Evolutionary conservation across 2,329 filamentous ascomycete genomes (phyloP), one percentile per base, ranked within the genome.

Genomic region (Botrytis fabae): DNA sequence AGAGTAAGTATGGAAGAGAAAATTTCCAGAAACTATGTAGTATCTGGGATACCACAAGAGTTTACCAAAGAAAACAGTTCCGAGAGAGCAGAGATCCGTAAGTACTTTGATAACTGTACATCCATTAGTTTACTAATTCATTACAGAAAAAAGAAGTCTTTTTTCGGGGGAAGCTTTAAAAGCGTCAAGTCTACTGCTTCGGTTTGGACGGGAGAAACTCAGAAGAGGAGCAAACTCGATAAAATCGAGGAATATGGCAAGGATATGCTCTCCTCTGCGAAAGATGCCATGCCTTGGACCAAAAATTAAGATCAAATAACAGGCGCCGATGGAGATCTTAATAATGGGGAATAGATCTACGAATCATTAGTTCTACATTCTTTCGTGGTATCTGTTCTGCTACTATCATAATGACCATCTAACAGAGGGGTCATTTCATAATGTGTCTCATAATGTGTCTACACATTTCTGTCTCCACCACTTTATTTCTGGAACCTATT

Each of bases 221-320:
- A 22, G 25, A 68, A 16, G 9, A 68, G 35, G 22, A 68, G 25
- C 12, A 42, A 32, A 42, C 48, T 68, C 22, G 65, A 57, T 18
- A 32, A 42, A 9, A 57, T 68, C 18, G 65, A 68, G 35, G 65
- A 68, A 57, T 68, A 68, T 68, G 48, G 65, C 18, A 68, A 68
- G 42, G 65, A 68, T 10, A 57, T 68, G 12, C 5, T 68, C 18
- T 38, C 35, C 48, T 68, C 65, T 22, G 65, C 65, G 2, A 68
- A 68, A 18, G 48, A 42, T 25, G 65, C 65, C 5, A 57, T 68
- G 35, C 65, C n/a, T 10, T 54, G 65, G 65, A 32, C 32, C 18
- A 68, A 68, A 14, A 18, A 57, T 16, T 32, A 20, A 57, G 48
- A 25, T 57, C n/a, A n/a, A 22, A 25, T 2, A 10, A 9, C 2